Evolutionary conservation across 495 filamentous ascomycete genomes (phyloP).

Genomic region (Aspergillus biplanus): DNA sequence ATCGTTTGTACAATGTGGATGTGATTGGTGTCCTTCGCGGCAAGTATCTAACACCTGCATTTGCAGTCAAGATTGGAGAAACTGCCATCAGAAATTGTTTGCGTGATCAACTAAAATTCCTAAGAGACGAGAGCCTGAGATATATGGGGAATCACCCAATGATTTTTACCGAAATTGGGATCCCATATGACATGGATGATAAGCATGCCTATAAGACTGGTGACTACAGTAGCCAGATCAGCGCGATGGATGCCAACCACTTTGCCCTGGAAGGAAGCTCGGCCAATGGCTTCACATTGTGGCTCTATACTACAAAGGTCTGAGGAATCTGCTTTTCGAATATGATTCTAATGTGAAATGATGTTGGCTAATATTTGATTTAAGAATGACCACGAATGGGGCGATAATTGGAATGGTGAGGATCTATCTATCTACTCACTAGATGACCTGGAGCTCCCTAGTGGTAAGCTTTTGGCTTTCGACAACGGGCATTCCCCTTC

Average conservation of each 20-base stretch:
- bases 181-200: conserved; percentile 98
- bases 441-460: conserved; percentile 74
- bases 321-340: conserved; percentile 24
- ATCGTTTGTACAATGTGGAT: conserved; percentile 94
- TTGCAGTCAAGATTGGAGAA: conserved; percentile 91
- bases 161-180: conserved; percentile 92
- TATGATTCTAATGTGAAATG: not conserved
- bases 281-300: conserved; percentile 83
- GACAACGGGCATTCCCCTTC: conserved; percentile 50
- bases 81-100: conserved; percentile 95
- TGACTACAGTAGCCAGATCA: conserved; percentile 89
- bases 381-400: conserved; percentile 84
- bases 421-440: conserved; percentile 87
- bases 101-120: conserved; percentile 84
- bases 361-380: conserved; percentile 3
- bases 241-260: conserved; percentile 96
- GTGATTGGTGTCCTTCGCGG: conserved; percentile 90
- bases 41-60: conserved; percentile 81
- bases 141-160: conserved; percentile 91
- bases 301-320: conserved; percentile 81
- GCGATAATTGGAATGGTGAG: conserved; percentile 97
- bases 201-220: conserved; percentile 95
- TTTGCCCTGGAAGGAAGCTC: conserved; percentile 84
- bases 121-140: conserved; percentile 84
- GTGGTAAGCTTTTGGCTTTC: conserved; percentile 28